These are phyloP conservation scores for Rhizopus sp. DNA, from an alignment of 371 early-diverging fungal genomes.

Conservation along the genomic window DNA sequence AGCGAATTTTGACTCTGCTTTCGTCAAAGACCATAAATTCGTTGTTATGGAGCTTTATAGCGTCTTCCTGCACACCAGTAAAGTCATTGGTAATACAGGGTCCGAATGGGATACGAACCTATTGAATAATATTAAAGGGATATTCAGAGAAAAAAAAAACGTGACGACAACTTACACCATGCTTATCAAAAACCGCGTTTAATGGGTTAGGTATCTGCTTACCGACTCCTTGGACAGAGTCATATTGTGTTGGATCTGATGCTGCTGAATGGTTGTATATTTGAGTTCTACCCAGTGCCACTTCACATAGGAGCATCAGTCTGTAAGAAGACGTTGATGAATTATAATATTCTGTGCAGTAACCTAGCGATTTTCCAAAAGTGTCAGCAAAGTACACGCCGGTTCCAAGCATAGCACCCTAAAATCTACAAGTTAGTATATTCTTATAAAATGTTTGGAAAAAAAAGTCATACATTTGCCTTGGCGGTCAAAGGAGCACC, in stretches of 20 bases:
- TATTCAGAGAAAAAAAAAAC: constrained; percentile 1
- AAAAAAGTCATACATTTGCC: constrained; percentile 28
- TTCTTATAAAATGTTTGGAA: neutral
- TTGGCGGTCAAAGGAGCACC: constrained; percentile 28
- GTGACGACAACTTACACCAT: constrained; percentile 26
- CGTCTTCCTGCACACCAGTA: neutral
- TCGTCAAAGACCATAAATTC: constrained; percentile 64
- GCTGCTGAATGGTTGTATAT: constrained; percentile 31
- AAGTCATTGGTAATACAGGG: constrained; percentile 22
- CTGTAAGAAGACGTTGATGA: constrained; percentile 20
- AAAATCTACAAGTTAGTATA: neutral
- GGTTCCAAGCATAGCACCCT: constrained; percentile 53
- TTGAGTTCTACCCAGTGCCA: constrained; percentile 51
- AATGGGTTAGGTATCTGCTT: constrained; percentile 37
- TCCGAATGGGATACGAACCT: constrained; percentile 46
- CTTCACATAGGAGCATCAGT: constrained; percentile 58
- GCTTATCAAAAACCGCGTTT: constrained; percentile 30
- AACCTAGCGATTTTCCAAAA: constrained; percentile 50
- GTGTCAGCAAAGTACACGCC: constrained; percentile 68
- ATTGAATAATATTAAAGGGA: neutral
- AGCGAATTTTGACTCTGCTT: constrained; percentile 54
- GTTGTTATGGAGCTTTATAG: constrained; percentile 37
- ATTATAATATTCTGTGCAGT: constrained; percentile 26
- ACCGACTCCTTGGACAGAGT: constrained; percentile 56
- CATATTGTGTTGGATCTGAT: constrained; percentile 19